A percentile compares a stretch with the other conserved stretches of the same genome.
phyloP scores from a whole-genome alignment of 2,329 filamentous ascomycete species.

The Xylaria sp. region DNA sequence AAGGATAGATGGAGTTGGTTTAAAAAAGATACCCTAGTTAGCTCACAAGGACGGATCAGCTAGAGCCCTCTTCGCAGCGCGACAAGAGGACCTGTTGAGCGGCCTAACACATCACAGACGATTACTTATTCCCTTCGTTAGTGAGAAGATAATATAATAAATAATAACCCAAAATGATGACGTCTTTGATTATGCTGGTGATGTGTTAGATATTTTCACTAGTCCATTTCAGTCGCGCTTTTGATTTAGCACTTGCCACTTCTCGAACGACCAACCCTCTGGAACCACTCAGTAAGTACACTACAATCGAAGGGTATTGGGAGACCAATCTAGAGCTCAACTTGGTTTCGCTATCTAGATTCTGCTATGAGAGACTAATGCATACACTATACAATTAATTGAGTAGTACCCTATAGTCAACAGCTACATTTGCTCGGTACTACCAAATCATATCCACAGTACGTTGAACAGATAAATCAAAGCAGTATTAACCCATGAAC shows the following conservation, averaged over 20 bases:
- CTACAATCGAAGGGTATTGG: too few species aligned
- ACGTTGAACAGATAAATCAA: too few species aligned
- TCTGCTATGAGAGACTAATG: too few species aligned
- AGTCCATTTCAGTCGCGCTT: too few species aligned
- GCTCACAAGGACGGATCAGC: neutral
- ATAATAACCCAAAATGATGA: neutral
- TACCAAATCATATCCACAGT: too few species aligned
- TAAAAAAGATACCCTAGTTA: conserved; percentile 24
- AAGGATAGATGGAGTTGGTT: conserved; percentile 7
- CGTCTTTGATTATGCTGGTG: neutral
- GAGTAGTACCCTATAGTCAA: too few species aligned
- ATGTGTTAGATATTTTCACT: neutral
- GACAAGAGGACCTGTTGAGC: neutral
- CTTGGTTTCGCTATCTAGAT: neutral
- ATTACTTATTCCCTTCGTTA: neutral
- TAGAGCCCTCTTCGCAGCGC: neutral
- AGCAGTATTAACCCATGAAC: too few species aligned
- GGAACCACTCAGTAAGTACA: too few species aligned
- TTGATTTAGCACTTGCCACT: neutral
- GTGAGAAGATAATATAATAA: conserved; percentile 9
- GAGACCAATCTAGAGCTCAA: too few species aligned
- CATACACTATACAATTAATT: too few species aligned
- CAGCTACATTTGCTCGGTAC: too few species aligned
- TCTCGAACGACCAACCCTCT: too few species aligned
- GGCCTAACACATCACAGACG: conserved; percentile 5